Conservation (phyloP, 306 rosid genomes). For the Dalbergia cochinchinensis region DNA sequence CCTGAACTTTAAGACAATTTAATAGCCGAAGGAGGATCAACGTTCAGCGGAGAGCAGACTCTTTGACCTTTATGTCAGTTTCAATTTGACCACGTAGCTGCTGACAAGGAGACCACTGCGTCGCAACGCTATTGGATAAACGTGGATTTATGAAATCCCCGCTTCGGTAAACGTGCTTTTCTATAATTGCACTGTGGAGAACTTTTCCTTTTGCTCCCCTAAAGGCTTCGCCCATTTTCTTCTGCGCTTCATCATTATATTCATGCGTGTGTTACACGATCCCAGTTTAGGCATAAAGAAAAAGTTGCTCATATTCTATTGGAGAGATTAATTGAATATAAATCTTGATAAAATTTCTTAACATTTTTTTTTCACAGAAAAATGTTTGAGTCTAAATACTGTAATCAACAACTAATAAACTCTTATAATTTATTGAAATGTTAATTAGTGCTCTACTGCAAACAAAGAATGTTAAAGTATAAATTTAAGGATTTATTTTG, state of each 20-base stretch:
- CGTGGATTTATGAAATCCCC: not conserved
- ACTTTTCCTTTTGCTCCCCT: not conserved
- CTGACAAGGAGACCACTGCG: slow-evolving; percentile 45
- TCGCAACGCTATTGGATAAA: slow-evolving; percentile 22
- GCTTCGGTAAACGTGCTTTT: slow-evolving; percentile 5
- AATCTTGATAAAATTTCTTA: too few relatives aligned
- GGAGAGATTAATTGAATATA: too few relatives aligned
- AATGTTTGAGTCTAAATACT: too few relatives aligned
- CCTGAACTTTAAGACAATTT: too few relatives aligned
- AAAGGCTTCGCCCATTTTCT: not conserved
- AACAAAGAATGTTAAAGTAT: not conserved
- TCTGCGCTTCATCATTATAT: not conserved
- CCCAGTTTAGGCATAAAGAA: not conserved
- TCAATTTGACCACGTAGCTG: slow-evolving; percentile 20
- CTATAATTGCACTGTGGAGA: not conserved
- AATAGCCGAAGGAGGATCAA: too few relatives aligned
- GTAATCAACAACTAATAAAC: not conserved
- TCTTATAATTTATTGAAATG: not conserved
- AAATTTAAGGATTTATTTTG: not conserved
- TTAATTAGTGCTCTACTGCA: not conserved
- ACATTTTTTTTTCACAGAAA: too few relatives aligned
- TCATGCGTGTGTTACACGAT: not conserved
- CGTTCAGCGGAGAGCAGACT: not conserved
- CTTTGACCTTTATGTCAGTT: not conserved
- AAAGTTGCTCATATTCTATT: not conserved